Base-by-base conservation (phyloP, 257 asterid genomes). In the Nicotiana tabacum region DNA sequence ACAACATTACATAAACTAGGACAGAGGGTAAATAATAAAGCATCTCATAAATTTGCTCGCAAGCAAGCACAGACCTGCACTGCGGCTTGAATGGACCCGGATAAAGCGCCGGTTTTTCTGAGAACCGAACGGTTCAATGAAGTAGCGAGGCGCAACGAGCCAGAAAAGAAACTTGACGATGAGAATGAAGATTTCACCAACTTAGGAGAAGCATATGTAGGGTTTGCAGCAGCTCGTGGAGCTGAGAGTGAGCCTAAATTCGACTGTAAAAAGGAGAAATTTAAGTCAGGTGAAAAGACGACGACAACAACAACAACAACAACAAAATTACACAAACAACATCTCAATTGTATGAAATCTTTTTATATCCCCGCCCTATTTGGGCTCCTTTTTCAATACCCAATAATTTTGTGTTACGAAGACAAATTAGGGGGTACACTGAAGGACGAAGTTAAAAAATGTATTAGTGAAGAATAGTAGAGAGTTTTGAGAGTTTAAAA, bases 201-300 rank as follows among this genome's bases (percentile, higher is more conserved):
- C 85, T 84, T 86, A 33, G 83, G 61, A 77, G 84, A 81, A 61
- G 89, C 84, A 84, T 89, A 85, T 35, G 80, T 43, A 15, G 87
- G 65, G 82, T 55, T 77, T 55, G 8, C 48, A 43, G 86, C 16
- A 27, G 77, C 48, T 77, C 89, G 70, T 6, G 94, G 89, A 89
- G 89, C 89, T 72, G 95, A 86, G 85, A 89, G 81, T 79, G 93
- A 87, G 85, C 93, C 85, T 30, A 92, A 83, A 67, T 89, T 92
- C 80, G 94, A 88, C 99, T 95, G 91, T 65, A 6, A 61, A 60
- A 65, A 70, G 51, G 61, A 29, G 37, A 79, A 43, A 74, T 66
- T 33, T 1, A 78, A 16, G 57, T 27, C 80, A 74, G 56, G 60
- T 72, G 46, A 11, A 43, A 21, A 6, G 2, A 46, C 3, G 2